Percentiles rank a stretch among this genome's conserved stretches.
Conservation (phyloP, 805 yeast genomes). For the Cyberlindnera mycetangii region DNA sequence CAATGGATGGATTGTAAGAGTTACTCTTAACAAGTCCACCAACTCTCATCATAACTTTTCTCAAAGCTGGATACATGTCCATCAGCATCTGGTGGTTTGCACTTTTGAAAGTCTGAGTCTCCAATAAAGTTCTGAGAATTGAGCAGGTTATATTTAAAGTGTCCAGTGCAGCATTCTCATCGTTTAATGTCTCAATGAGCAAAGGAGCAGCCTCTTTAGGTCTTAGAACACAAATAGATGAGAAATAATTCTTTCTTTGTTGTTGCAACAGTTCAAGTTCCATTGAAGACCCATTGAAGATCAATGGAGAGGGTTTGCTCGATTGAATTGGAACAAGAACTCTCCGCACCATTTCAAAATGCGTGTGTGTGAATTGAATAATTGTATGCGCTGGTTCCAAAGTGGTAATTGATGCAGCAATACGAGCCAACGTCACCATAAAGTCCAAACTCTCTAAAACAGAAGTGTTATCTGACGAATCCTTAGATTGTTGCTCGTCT, state of each 20-base stretch:
- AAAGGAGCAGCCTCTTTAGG: constrained; percentile 21
- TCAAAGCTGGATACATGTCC: constrained; percentile 31
- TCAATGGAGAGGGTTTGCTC: constrained; percentile 16
- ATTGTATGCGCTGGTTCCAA: constrained; percentile 28
- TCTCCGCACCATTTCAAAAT: constrained; percentile 20
- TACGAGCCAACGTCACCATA: constrained; percentile 31
- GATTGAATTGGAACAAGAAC: constrained; percentile 25
- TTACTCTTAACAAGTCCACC: constrained; percentile 19
- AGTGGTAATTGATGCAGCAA: constrained; percentile 31
- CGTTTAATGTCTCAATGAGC: constrained; percentile 25
- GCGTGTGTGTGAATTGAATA: constrained; percentile 28
- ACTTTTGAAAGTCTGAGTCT: constrained; percentile 28
- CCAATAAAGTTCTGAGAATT: constrained; percentile 34
- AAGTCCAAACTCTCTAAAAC: constrained; percentile 30
- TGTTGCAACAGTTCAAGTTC: constrained; percentile 27
- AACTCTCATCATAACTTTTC: constrained; percentile 26
- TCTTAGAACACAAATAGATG: constrained; percentile 25
- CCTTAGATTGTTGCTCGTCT: constrained; percentile 19
- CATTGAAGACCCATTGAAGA: constrained; percentile 14
- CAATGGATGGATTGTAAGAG: constrained; percentile 18
- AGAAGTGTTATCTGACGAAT: constrained; percentile 21
- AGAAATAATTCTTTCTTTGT: constrained; percentile 30
- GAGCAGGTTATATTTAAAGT: constrained; percentile 35
- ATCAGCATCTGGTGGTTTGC: constrained; percentile 27
- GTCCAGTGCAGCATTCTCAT: constrained; percentile 31